These are phyloP conservation scores for Aspergillus arachidicola DNA, from an alignment of 2,329 filamentous ascomycete species.

Conservation along the genomic window DNA sequence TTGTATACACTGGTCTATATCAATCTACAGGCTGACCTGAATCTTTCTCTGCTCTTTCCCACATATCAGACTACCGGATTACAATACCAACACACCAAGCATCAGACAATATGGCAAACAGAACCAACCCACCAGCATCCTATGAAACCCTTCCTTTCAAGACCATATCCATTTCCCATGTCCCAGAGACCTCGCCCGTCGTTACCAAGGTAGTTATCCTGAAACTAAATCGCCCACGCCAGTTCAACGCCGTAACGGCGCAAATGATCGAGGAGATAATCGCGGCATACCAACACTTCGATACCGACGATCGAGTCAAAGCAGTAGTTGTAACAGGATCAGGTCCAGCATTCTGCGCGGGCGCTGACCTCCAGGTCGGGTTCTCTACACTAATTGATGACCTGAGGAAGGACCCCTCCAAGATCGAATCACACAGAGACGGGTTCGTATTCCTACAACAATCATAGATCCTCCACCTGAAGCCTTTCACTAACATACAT, in stretches of 20 bases:
- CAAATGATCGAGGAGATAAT: neutral
- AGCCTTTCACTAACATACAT: neutral
- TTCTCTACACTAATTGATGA: neutral
- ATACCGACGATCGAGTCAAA: neutral
- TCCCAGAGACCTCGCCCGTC: neutral
- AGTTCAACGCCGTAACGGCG: neutral
- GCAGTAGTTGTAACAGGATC: neutral
- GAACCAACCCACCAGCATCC: neutral
- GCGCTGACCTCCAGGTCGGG: neutral
- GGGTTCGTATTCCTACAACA: neutral
- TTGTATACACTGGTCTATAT: neutral
- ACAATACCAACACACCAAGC: neutral
- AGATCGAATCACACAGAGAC: neutral
- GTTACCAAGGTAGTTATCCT: neutral
- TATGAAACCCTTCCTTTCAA: neutral
- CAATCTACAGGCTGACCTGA: neutral
- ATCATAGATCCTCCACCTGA: neutral
- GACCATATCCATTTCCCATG: neutral
- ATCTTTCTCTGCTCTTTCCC: neutral
- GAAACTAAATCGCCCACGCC: neutral
- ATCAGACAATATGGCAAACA: neutral
- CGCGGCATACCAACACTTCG: neutral
- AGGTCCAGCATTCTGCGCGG: neutral
- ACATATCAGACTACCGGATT: neutral
- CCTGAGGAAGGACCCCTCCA: neutral